Evolutionary conservation across 2,329 filamentous ascomycete genomes (phyloP).

Genomic region (Helminthosporium solani): DNA sequence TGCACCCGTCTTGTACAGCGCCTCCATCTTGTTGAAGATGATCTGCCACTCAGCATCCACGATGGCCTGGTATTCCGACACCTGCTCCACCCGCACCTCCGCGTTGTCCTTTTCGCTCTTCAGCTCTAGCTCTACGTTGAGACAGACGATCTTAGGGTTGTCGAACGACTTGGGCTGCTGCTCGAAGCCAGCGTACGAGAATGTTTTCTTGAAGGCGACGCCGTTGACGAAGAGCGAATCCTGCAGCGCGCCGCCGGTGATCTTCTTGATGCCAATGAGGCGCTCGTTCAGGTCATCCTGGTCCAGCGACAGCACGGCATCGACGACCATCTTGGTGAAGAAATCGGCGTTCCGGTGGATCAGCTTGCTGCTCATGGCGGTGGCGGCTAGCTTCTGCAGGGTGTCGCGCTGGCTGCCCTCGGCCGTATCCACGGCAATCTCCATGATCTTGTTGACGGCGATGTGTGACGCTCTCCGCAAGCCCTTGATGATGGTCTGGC

Average conservation of each 20-base stretch:
- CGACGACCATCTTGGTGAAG: conserved; percentile 98
- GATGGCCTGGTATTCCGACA: conserved; percentile 98
- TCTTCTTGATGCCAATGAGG: conserved; percentile 97
- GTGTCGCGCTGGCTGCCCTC: conserved; percentile 86
- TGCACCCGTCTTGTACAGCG: conserved; percentile 86
- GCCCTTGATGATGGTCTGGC: conserved; percentile 96
- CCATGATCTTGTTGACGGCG: conserved; percentile 98
- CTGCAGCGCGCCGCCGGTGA: conserved; percentile 91
- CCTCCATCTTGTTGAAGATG: conserved; percentile 99
- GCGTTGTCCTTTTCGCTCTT: conserved; percentile 99
- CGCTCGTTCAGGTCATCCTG: conserved; percentile 98
- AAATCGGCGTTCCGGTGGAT: conserved; percentile 97
- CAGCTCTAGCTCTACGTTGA: conserved; percentile 96
- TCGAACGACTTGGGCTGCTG: conserved; percentile 96
- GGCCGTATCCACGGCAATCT: conserved; percentile 84
- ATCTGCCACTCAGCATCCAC: conserved; percentile 99
- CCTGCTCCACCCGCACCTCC: conserved; percentile 95
- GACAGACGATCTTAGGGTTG: conserved; percentile 92
- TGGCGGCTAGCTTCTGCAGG: conserved; percentile 82
- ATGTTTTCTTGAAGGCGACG: conserved; percentile 99
- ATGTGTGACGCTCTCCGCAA: conserved; percentile 82
- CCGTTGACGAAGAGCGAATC: conserved; percentile 97
- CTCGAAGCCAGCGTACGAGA: conserved; percentile 98
- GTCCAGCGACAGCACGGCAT: conserved; percentile 91
- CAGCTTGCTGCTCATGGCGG: conserved; percentile 98